These are phyloP conservation scores for Cercophora newfieldiana DNA, from an alignment of 495 filamentous ascomycete genomes.

Conservation along the genomic window DNA sequence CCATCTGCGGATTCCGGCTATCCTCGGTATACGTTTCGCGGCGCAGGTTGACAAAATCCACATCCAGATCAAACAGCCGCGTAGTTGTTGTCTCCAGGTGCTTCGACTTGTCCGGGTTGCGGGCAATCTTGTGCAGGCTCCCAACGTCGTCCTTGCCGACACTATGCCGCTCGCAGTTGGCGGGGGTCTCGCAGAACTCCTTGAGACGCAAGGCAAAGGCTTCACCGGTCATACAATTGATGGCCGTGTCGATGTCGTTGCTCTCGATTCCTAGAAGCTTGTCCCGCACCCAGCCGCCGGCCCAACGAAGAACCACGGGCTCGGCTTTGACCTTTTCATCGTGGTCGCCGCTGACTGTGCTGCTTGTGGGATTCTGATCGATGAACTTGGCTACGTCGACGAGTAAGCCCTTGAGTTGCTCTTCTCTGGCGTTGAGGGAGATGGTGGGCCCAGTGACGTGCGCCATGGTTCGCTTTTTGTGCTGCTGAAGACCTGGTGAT, in stretches of 20 bases:
- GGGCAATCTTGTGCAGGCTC: constrained; percentile 72
- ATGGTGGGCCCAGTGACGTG: constrained; percentile 17
- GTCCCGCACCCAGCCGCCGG: constrained; percentile 98
- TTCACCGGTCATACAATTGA: constrained; percentile 92
- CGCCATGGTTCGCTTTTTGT: constrained; percentile 7
- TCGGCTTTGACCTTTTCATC: constrained; percentile 32
- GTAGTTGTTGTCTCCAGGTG: constrained; percentile 92
- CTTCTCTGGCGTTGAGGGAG: constrained; percentile 64
- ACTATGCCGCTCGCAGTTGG: constrained; percentile 41
- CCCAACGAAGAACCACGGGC: constrained; percentile 74
- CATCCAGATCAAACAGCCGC: constrained; percentile 79
- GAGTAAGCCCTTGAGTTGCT: constrained; percentile 66
- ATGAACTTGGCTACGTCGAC: constrained; percentile 74
- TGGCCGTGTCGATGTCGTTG: constrained; percentile 92
- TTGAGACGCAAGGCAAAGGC: constrained; percentile 69
- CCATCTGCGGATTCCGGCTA: constrained; percentile 87
- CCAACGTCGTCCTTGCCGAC: constrained; percentile 58
- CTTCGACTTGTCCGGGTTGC: constrained; percentile 96
- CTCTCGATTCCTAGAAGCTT: constrained; percentile 81
- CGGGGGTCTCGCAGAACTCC: constrained; percentile 50
- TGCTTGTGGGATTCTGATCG: constrained; percentile 36
- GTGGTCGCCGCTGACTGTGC: constrained; percentile 28
- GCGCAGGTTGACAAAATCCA: constrained; percentile 92
- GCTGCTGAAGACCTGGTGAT: constrained; percentile 3
- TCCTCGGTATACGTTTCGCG: constrained; percentile 86